These are phyloP conservation scores for Fusarium torreyae DNA, from an alignment of 2,329 filamentous ascomycete species.

Conservation along the genomic window DNA sequence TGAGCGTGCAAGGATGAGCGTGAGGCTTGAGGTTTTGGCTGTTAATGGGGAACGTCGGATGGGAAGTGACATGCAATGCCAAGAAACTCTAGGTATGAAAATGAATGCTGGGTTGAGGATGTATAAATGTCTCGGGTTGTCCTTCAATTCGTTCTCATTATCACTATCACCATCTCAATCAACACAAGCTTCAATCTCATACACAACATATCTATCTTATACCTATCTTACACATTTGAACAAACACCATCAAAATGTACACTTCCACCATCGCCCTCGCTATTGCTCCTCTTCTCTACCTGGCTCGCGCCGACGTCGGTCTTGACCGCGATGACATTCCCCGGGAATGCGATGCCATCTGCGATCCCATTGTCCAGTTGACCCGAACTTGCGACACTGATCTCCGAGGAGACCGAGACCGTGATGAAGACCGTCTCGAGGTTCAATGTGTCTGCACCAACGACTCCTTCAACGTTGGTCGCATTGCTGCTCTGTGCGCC, in stretches of 20 bases:
- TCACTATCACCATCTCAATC: constrained; percentile 1
- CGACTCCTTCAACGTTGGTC: constrained; percentile 57
- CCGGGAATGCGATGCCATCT: constrained; percentile 55
- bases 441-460: constrained; percentile 60
- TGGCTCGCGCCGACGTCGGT: constrained; percentile 53
- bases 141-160: constrained; percentile 3
- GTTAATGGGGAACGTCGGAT: constrained; percentile 25
- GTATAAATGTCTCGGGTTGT: constrained; percentile 26
- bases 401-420: constrained; percentile 50
- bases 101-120: background rate
- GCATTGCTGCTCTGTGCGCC: constrained; percentile 56
- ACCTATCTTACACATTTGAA: background rate
- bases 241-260: constrained; percentile 48
- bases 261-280: constrained; percentile 50
- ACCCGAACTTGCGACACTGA: constrained; percentile 56
- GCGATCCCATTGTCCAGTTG: constrained; percentile 55
- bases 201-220: background rate
- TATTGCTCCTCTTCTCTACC: constrained; percentile 49
- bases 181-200: background rate
- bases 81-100: constrained; percentile 13
- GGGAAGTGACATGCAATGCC: constrained; percentile 12
- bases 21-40: constrained; percentile 27
- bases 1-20: constrained; percentile 2
- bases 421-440: constrained; percentile 56
- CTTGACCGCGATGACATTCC: constrained; percentile 56